phyloP scores from a whole-genome alignment of 176 grass and related monocot species.

The Phyllostachys edulis region DNA sequence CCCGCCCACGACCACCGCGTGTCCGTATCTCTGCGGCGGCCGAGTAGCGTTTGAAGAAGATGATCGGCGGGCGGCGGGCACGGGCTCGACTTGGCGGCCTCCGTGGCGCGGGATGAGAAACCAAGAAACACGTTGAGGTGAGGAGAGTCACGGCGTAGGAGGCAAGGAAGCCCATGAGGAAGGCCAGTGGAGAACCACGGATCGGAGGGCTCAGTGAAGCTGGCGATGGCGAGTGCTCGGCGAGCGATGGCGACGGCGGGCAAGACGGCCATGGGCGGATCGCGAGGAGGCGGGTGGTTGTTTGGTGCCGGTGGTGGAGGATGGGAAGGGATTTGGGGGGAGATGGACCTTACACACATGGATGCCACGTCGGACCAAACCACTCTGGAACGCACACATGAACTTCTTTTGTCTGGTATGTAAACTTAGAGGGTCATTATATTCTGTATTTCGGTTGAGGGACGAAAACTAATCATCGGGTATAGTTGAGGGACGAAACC shows the following conservation, averaged over 20 bases:
- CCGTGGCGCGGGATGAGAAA: constrained; percentile 23
- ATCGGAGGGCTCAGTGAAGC: constrained; percentile 70
- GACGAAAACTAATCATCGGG: too few relatives aligned
- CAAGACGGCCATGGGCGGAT: constrained; percentile 25
- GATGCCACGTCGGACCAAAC: too few relatives aligned
- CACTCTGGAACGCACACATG: too few relatives aligned
- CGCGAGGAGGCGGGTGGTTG: not conserved
- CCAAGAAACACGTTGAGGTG: constrained; percentile 30
- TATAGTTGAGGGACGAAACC: too few relatives aligned
- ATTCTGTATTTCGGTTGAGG: too few relatives aligned
- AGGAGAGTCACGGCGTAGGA: constrained; percentile 29
- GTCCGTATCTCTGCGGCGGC: constrained; percentile 78
- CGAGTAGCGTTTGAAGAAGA: constrained; percentile 72
- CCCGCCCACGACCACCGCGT: constrained; percentile 81
- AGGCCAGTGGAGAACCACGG: constrained; percentile 68
- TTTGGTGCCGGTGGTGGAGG: not conserved
- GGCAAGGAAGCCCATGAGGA: constrained; percentile 62
- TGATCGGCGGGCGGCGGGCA: constrained; percentile 48
- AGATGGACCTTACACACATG: not conserved
- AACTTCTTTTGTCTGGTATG: too few relatives aligned
- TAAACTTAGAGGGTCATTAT: too few relatives aligned
- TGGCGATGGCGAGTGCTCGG: constrained; percentile 87
- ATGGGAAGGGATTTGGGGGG: constrained; percentile 34
- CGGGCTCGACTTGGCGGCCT: constrained; percentile 43
- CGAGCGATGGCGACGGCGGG: constrained; percentile 49